phyloP scores from a whole-genome alignment of 768 basidiomycete species.

The Phlegmacium glaucopus region DNA sequence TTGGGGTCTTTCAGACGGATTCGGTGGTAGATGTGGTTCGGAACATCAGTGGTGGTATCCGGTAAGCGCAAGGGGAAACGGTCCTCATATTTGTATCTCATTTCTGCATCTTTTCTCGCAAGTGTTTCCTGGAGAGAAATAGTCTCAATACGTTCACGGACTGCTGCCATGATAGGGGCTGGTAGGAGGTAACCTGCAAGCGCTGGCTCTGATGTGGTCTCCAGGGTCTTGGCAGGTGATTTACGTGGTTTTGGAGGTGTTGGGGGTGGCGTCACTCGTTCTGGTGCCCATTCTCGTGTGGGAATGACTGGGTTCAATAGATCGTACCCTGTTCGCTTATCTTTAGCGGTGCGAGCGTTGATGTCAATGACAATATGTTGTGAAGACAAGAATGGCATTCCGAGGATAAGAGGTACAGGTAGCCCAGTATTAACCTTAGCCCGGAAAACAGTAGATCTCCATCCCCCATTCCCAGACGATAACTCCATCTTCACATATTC shows the following conservation, averaged over 20 bases:
- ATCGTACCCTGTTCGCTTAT: constrained; percentile 11
- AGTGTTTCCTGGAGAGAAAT: constrained; percentile 1
- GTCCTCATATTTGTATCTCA: constrained; percentile 5
- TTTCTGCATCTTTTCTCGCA: not conserved
- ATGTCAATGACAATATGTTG: constrained; percentile 18
- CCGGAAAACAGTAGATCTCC: constrained; percentile 12
- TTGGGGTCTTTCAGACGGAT: constrained; percentile 22
- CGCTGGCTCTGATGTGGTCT: no score
- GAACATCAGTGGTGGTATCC: constrained; percentile 5
- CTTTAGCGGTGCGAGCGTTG: constrained; percentile 10
- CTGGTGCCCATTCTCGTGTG: constrained; percentile 3
- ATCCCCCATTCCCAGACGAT: constrained; percentile 10
- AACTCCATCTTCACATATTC: constrained; percentile 18
- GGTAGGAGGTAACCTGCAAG: no score
- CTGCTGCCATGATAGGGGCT: constrained; percentile 5
- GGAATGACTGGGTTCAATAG: not conserved
- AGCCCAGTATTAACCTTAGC: constrained; percentile 16
- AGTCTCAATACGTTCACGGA: constrained; percentile 10
- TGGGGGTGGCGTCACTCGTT: not conserved
- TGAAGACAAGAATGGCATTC: constrained; percentile 18
- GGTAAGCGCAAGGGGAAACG: constrained; percentile 17
- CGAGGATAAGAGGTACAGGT: constrained; percentile 20
- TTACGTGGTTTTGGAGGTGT: not conserved
- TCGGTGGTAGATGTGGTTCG: constrained; percentile 2
- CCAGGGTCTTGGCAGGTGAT: not conserved